Percentiles rank a stretch among this genome's conserved stretches.
Conservation (phyloP, 2,329 filamentous ascomycete genomes). For the Ophiosphaerella narmari region DNA sequence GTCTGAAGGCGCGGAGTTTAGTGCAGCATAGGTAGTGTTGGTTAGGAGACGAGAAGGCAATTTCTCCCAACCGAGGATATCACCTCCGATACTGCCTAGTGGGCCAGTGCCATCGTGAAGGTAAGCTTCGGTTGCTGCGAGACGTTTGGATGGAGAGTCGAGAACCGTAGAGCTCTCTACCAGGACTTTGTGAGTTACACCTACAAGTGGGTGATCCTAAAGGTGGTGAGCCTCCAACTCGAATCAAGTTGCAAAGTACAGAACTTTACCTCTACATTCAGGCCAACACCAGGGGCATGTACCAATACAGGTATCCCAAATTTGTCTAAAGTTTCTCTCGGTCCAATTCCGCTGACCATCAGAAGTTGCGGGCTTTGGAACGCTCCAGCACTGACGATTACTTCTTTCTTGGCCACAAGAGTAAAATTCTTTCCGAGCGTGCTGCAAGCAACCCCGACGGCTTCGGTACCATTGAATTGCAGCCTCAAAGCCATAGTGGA, state of each 20-base stretch:
- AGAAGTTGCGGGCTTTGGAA: slow-evolving; percentile 41
- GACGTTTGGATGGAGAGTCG: slow-evolving; percentile 10
- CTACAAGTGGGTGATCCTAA: slow-evolving; percentile 17
- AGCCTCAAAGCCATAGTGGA: slow-evolving; percentile 64
- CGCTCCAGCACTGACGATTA: slow-evolving; percentile 34
- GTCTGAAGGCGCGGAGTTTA: slow-evolving; percentile 15
- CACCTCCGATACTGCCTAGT: slow-evolving; percentile 14
- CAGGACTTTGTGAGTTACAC: slow-evolving; percentile 12
- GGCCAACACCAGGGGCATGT: slow-evolving; percentile 28
- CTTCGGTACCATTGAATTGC: slow-evolving; percentile 18
- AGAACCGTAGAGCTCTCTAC: slow-evolving; percentile 12
- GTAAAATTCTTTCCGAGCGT: slow-evolving; percentile 10
- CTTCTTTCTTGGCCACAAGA: slow-evolving; percentile 23
- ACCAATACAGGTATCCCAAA: slow-evolving; percentile 21
- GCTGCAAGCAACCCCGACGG: slow-evolving; percentile 14
- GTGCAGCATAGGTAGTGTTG: slow-evolving; percentile 6
- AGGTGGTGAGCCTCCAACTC: background rate
- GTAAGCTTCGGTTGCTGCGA: slow-evolving; percentile 9
- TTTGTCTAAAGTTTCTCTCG: slow-evolving; percentile 13
- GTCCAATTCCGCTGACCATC: slow-evolving; percentile 44
- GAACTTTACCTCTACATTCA: slow-evolving; percentile 17
- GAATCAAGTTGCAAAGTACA: background rate
- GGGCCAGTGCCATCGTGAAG: slow-evolving; percentile 13
- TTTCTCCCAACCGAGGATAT: slow-evolving; percentile 25
- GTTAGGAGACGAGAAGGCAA: slow-evolving; percentile 17